Evolutionary conservation across 1,284 basidiomycete genomes (phyloP).

Genomic region (Agroathelia rolfsii): DNA sequence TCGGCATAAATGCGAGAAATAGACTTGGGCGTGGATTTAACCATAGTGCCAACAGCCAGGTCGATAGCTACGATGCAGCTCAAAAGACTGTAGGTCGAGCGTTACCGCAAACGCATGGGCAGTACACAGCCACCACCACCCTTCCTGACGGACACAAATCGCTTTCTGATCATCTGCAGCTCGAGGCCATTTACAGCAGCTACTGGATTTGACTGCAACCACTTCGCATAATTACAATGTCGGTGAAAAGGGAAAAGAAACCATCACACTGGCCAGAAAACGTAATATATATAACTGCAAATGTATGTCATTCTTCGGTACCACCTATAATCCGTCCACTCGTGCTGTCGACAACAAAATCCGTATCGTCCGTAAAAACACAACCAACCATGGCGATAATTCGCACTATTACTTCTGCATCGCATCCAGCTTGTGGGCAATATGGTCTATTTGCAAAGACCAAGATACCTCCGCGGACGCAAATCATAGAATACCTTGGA

Average conservation of each 20-base stretch:
- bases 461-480: conserved; percentile 55
- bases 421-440: conserved; percentile 78
- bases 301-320: conserved; percentile 46
- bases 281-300: conserved; percentile 34
- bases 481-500: conserved; percentile 78
- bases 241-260: no score
- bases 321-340: conserved; percentile 24
- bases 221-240: conserved; percentile 2
- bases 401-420: conserved; percentile 29
- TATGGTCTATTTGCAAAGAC: conserved; percentile 70
- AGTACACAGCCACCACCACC: no score
- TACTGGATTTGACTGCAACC: no score
- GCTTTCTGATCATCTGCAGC: no score
- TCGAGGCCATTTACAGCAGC: no score
- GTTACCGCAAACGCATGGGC: conserved; percentile 2
- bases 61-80: no score
- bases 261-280: conserved; percentile 44
- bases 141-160: no score
- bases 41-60: no score
- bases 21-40: conserved; percentile 55
- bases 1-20: conserved; percentile 69
- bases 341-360: conserved; percentile 16
- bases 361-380: conserved; percentile 10
- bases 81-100: conserved; percentile 11
- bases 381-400: conserved; percentile 30